These are phyloP conservation scores for Paspalum vaginatum DNA, from an alignment of 176 grass and related monocot species.

Conservation along the genomic window DNA sequence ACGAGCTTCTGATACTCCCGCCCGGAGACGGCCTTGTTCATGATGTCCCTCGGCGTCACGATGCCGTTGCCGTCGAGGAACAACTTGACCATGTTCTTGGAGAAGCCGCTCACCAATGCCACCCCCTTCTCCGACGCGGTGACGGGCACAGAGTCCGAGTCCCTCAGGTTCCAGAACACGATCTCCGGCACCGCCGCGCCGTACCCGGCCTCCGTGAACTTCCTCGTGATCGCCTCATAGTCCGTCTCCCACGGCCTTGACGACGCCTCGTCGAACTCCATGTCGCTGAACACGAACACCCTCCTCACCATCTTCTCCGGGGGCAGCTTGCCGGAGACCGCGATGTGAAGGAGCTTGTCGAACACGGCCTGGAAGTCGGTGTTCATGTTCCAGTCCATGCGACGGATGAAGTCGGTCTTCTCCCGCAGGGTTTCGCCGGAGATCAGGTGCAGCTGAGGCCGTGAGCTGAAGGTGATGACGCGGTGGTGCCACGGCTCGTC, in stretches of 20 bases:
- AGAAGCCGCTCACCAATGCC: conserved; percentile 81
- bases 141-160: conserved; percentile 56
- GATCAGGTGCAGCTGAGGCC: conserved; percentile 56
- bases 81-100: conserved; percentile 76
- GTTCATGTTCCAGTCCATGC: conserved; percentile 51
- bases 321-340: conserved; percentile 20
- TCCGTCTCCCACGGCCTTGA: conserved; percentile 69
- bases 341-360: conserved; percentile 27
- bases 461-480: conserved; percentile 58
- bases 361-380: conserved; percentile 60
- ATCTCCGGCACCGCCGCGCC: conserved; percentile 64
- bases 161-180: conserved; percentile 82
- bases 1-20: conserved; percentile 55
- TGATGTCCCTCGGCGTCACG: conserved; percentile 44
- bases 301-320: conserved; percentile 63
- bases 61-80: conserved; percentile 55
- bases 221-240: conserved; percentile 65
- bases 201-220: conserved; percentile 60
- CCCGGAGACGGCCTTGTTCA: conserved; percentile 62
- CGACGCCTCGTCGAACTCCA: conserved; percentile 83
- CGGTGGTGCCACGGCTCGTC: conserved; percentile 68
- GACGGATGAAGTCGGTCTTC: conserved; percentile 48
- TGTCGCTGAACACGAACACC: conserved; percentile 84
- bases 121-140: conserved; percentile 57
- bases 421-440: neutral